A percentile compares a stretch with the other conserved stretches of the same genome.
phyloP scores from a whole-genome alignment of 78 protist genomes.

The Emiliania huxleyi region DNA sequence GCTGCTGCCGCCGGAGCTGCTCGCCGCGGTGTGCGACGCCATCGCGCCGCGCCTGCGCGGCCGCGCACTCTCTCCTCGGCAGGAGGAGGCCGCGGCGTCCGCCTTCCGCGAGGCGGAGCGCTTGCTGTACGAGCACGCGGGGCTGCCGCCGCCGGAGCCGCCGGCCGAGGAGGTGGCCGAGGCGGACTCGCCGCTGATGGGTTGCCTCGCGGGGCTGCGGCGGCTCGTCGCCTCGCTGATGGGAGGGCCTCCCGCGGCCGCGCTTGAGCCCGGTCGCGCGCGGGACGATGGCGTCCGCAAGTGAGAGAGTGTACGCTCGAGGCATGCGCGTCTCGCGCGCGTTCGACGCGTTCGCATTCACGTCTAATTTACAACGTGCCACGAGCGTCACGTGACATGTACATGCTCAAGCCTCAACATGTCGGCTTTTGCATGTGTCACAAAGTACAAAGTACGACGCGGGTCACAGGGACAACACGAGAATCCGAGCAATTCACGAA shows the following conservation, averaged over 20 bases:
- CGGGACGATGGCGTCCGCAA: too few species aligned
- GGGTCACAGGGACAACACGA: too few species aligned
- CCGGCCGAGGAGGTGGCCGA: not conserved
- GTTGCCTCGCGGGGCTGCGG: not conserved
- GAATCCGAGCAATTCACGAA: too few species aligned
- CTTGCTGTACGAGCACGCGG: not conserved
- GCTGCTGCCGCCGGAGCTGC: not conserved
- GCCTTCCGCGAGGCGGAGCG: not conserved
- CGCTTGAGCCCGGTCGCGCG: too few species aligned
- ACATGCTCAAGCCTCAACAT: too few species aligned
- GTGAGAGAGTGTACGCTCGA: too few species aligned
- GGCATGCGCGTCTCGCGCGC: too few species aligned
- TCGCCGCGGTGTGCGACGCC: not conserved
- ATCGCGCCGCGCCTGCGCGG: not conserved
- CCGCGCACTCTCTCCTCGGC: not conserved
- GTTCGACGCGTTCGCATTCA: too few species aligned
- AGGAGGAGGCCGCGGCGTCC: not conserved
- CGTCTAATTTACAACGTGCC: too few species aligned
- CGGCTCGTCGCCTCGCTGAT: not conserved
- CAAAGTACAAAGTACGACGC: too few species aligned
- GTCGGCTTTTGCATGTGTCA: too few species aligned
- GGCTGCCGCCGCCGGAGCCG: not conserved
- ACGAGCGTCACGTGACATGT: too few species aligned
- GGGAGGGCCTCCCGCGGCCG: not conserved
- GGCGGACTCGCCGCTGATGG: not conserved